Conservation (phyloP, 1,139 yeast genomes). For the Saccharomycopsis phalli region DNA sequence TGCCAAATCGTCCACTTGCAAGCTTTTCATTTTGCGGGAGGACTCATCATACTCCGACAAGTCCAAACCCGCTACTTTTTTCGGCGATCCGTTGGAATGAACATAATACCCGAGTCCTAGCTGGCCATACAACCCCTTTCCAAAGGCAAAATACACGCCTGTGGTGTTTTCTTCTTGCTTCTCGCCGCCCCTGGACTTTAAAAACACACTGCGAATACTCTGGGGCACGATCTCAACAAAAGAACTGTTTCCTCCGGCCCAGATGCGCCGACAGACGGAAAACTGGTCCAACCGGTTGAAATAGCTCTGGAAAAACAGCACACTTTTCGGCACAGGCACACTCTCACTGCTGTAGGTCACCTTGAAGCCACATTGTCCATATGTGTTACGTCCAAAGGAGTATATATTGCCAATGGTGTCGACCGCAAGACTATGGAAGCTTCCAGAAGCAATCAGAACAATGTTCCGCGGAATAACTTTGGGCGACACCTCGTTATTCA, state of each 20-base stretch:
- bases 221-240: slow-evolving; percentile 39
- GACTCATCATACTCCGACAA: slow-evolving; percentile 37
- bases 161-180: slow-evolving; percentile 15
- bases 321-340: slow-evolving; percentile 58
- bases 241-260: slow-evolving; percentile 64
- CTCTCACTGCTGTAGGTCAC: slow-evolving; percentile 57
- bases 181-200: slow-evolving; percentile 24
- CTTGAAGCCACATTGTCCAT: slow-evolving; percentile 77
- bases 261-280: slow-evolving; percentile 41
- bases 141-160: slow-evolving; percentile 48
- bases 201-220: slow-evolving; percentile 24
- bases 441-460: slow-evolving; percentile 61
- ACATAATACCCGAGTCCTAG: slow-evolving; percentile 69
- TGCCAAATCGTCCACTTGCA: slow-evolving; percentile 44
- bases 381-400: slow-evolving; percentile 78
- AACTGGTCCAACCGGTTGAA: slow-evolving; percentile 29
- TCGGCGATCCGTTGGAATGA: slow-evolving; percentile 67
- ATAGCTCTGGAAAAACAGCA: slow-evolving; percentile 34
- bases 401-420: slow-evolving; percentile 58
- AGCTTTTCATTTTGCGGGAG: slow-evolving; percentile 24
- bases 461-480: slow-evolving; percentile 38
- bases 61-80: slow-evolving; percentile 38
- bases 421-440: slow-evolving; percentile 58
- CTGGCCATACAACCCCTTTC: slow-evolving; percentile 84
- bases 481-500: slow-evolving; percentile 30